Evolutionary conservation across 139 green algal genomes (phyloP).

Genomic region (Deuterostichococcus epilithicus): DNA sequence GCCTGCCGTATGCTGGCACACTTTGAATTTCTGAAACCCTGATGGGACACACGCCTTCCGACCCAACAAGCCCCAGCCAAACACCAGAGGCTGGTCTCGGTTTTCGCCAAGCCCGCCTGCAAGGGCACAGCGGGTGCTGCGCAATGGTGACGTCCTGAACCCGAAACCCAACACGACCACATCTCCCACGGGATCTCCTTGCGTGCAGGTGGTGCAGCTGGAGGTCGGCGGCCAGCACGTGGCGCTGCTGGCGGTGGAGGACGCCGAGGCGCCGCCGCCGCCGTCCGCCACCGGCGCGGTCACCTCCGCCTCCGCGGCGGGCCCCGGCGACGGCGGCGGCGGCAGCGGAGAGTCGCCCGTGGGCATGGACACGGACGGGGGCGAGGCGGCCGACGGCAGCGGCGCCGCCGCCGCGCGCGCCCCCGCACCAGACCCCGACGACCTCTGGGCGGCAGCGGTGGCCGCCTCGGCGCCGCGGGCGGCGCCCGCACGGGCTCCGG

Average conservation of each 20-base stretch:
- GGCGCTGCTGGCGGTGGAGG: constrained; percentile 40
- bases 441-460: not conserved
- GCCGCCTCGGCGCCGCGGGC: not conserved
- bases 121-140: not conserved
- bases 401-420: too few relatives aligned
- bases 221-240: constrained; percentile 79
- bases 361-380: not conserved
- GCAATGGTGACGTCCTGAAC: constrained; percentile 30
- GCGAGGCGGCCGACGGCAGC: not conserved
- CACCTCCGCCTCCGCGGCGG: not conserved
- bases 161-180: constrained; percentile 35
- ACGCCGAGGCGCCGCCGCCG: not conserved
- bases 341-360: not conserved
- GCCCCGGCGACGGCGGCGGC: not conserved
- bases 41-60: too few relatives aligned
- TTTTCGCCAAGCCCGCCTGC: not conserved
- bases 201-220: constrained; percentile 33
- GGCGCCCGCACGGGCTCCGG: too few relatives aligned
- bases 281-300: not conserved
- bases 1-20: too few relatives aligned
- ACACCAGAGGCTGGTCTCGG: not conserved
- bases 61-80: too few relatives aligned
- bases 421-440: not conserved
- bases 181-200: constrained; percentile 32
- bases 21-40: too few relatives aligned